Conservation (phyloP, 768 basidiomycete genomes). For the Rhizopogon salebrosus region DNA sequence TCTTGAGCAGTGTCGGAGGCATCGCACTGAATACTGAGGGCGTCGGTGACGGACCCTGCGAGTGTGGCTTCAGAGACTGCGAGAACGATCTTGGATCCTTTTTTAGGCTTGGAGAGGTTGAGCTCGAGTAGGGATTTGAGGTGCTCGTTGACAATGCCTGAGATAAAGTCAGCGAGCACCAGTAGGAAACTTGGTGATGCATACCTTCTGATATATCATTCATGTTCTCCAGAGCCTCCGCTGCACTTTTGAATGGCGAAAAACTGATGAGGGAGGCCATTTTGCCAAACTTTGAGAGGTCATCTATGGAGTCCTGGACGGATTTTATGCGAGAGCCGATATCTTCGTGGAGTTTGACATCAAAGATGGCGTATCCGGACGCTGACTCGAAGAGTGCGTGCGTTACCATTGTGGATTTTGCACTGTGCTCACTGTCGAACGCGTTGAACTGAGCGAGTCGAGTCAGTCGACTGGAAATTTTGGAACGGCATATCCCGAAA, state of each 20-base stretch:
- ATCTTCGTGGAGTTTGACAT: conserved; percentile 81
- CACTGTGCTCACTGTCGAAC: conserved; percentile 26
- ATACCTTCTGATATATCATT: conserved; percentile 95
- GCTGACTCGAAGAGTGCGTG: conserved; percentile 92
- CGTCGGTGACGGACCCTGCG: conserved; percentile 72
- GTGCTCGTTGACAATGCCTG: conserved; percentile 83
- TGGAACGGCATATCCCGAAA: conserved; percentile 9
- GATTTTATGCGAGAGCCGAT: conserved; percentile 74
- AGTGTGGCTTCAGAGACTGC: conserved; percentile 75
- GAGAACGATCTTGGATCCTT: conserved; percentile 64
- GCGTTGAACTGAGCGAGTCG: conserved; percentile 23
- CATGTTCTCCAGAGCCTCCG: conserved; percentile 90
- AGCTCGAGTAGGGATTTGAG: conserved; percentile 82
- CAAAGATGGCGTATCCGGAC: conserved; percentile 91
- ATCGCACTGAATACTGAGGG: conserved; percentile 69
- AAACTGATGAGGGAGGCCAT: conserved; percentile 91
- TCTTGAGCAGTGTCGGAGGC: conserved; percentile 77
- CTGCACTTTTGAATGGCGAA: conserved; percentile 89
- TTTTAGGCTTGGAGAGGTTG: conserved; percentile 74
- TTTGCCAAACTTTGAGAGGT: conserved; percentile 84
- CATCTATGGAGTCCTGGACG: conserved; percentile 82
- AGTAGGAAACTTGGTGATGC: conserved; percentile 16
- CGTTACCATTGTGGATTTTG: conserved; percentile 50
- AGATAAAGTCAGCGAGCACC: background rate
- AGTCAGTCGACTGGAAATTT: conserved; percentile 19